phyloP scores from a whole-genome alignment of 1,284 basidiomycete genomes.

The Grifola frondosa region DNA sequence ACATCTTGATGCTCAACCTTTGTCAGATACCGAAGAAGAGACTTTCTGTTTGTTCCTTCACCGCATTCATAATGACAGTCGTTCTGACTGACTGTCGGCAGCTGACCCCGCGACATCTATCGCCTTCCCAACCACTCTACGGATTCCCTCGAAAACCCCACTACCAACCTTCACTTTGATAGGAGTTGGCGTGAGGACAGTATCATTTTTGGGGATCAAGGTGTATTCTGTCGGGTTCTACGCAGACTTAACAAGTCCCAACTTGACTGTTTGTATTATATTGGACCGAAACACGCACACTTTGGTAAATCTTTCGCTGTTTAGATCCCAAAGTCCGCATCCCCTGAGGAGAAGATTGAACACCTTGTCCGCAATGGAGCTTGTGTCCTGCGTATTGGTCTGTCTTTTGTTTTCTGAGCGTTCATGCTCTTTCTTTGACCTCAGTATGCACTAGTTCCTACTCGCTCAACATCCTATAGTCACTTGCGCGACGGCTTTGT shows the following conservation, averaged over 20 bases:
- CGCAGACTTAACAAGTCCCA: constrained; percentile 67
- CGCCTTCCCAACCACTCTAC: constrained; percentile 64
- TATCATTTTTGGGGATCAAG: constrained; percentile 79
- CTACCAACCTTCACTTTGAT: constrained; percentile 66
- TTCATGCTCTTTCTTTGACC: not conserved
- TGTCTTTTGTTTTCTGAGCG: not conserved
- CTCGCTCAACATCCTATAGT: constrained; percentile 75
- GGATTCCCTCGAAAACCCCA: constrained; percentile 58
- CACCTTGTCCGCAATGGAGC: constrained; percentile 66
- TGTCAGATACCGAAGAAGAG: constrained; percentile 19
- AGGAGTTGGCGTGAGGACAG: constrained; percentile 81
- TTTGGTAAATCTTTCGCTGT: constrained; percentile 2
- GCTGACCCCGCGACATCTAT: constrained; percentile 74
- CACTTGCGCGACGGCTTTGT: constrained; percentile 87
- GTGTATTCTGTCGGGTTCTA: constrained; percentile 90
- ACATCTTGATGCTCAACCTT: constrained; percentile 38
- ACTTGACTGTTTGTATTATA: constrained; percentile 48
- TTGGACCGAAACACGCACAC: not conserved
- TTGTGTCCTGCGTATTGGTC: constrained; percentile 74
- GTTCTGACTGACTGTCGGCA: too few relatives aligned
- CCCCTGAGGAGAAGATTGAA: constrained; percentile 67
- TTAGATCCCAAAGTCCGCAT: constrained; percentile 47
- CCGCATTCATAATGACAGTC: constrained; percentile 2
- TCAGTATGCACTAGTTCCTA: constrained; percentile 58
- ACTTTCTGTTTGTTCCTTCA: constrained; percentile 26